Percentiles rank a stretch among this genome's conserved stretches.
These are phyloP conservation scores for Tetracladium marchalianum DNA, from an alignment of 495 filamentous ascomycete genomes.

Conservation along the genomic window DNA sequence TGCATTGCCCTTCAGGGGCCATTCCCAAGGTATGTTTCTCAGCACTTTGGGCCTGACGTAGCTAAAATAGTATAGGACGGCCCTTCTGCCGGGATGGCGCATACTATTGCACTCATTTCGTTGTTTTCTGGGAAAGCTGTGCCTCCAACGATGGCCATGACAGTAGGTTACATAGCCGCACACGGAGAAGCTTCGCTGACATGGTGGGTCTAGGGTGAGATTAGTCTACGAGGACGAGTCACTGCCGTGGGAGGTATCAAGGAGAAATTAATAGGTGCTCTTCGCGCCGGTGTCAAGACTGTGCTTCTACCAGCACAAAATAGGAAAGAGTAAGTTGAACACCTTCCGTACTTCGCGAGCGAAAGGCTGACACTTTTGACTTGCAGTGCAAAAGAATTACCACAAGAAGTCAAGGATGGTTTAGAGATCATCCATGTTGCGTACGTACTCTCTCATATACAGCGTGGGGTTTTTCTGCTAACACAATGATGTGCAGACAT, in stretches of 20 bases:
- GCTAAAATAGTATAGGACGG: slow-evolving; percentile 20
- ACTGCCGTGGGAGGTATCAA: slow-evolving; percentile 91
- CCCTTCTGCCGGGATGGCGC: slow-evolving; percentile 79
- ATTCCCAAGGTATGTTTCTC: slow-evolving; percentile 65
- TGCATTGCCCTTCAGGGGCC: slow-evolving; percentile 91
- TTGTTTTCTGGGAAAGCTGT: slow-evolving; percentile 84
- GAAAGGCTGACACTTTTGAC: background rate
- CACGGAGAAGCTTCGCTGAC: slow-evolving; percentile 6
- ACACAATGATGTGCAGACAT: slow-evolving; percentile 38
- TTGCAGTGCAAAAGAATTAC: slow-evolving; percentile 64
- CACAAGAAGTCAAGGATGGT: slow-evolving; percentile 79
- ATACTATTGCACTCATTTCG: slow-evolving; percentile 87
- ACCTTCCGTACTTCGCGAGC: background rate
- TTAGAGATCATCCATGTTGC: slow-evolving; percentile 81
- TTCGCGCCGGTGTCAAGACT: slow-evolving; percentile 88
- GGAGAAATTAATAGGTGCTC: slow-evolving; percentile 94
- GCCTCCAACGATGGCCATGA: slow-evolving; percentile 93
- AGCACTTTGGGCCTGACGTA: background rate
- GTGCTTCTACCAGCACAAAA: slow-evolving; percentile 85
- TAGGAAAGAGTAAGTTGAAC: slow-evolving; percentile 59
- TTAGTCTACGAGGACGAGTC: slow-evolving; percentile 79
- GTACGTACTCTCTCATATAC: slow-evolving; percentile 46
- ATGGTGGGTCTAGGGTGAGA: slow-evolving; percentile 51
- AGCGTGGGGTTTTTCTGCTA: slow-evolving; percentile 7
- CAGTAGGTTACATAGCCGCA: slow-evolving; percentile 23